Percentiles rank a stretch among this genome's conserved stretches.
Conservation (phyloP, 139 green algal species). For the Nannochloris sp. region DNA sequence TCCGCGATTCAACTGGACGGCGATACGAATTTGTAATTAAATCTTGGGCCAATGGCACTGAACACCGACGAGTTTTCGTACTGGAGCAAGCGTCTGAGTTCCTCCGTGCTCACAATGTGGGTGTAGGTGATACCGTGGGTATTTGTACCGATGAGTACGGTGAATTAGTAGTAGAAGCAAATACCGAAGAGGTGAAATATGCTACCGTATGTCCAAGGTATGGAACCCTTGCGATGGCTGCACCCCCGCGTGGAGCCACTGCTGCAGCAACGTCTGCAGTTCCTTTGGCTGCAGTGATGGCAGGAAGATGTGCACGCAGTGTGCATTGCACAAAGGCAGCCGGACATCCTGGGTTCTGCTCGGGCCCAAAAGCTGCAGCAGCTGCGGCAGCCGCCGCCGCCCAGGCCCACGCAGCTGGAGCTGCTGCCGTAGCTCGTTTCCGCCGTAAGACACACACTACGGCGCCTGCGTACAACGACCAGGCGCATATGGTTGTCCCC, state of each 20-base stretch:
- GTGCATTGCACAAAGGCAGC: constrained; percentile 43
- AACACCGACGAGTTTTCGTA: constrained; percentile 68
- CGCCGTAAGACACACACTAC: not conserved
- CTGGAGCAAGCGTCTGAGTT: constrained; percentile 51
- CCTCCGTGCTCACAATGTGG: constrained; percentile 32
- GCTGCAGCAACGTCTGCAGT: constrained; percentile 18
- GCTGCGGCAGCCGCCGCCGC: not conserved
- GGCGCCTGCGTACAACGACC: not conserved
- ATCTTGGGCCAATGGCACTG: constrained; percentile 65
- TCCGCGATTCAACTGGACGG: constrained; percentile 18
- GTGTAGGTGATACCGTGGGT: constrained; percentile 51
- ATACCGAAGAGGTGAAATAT: constrained; percentile 29
- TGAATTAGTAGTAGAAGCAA: constrained; percentile 44
- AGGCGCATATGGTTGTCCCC: not conserved
- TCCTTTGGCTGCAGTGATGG: constrained; percentile 19
- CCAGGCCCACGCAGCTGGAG: not conserved
- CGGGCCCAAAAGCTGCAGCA: constrained; percentile 28
- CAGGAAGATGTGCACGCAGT: constrained; percentile 33
- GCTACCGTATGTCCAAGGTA: constrained; percentile 44
- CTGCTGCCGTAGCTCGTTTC: not conserved
- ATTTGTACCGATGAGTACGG: constrained; percentile 42
- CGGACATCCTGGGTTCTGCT: constrained; percentile 47
- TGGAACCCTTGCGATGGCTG: constrained; percentile 11
- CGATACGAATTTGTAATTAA: constrained; percentile 48
- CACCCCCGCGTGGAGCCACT: constrained; percentile 3